Evolutionary conservation across 805 yeast genomes (phyloP).

Genomic region (Saccharomyces eubayanus): DNA sequence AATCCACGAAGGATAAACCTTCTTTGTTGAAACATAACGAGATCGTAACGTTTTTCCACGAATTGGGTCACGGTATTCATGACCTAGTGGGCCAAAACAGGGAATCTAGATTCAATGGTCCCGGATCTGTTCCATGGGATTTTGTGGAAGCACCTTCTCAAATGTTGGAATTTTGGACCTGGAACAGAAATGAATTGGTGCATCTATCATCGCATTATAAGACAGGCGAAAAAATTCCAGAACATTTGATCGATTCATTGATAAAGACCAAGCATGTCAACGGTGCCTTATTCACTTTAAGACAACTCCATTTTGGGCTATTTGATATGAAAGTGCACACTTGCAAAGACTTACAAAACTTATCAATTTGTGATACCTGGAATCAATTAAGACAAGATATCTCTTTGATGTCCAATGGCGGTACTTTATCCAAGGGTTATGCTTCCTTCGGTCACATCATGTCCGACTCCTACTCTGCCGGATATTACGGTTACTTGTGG

Average conservation of each 20-base stretch:
- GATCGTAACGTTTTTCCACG: constrained; percentile 81
- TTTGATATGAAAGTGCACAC: constrained; percentile 71
- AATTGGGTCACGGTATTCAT: constrained; percentile 84
- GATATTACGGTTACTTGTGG: constrained; percentile 82
- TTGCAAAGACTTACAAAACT: constrained; percentile 35
- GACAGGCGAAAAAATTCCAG: constrained; percentile 49
- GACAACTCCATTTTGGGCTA: constrained; percentile 71
- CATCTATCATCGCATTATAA: constrained; percentile 58
- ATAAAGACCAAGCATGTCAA: constrained; percentile 65
- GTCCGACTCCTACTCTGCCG: constrained; percentile 78
- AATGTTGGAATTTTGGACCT: constrained; percentile 81
- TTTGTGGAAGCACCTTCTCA: constrained; percentile 91
- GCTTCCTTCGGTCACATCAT: constrained; percentile 72
- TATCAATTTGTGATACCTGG: constrained; percentile 54
- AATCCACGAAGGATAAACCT: constrained; percentile 61
- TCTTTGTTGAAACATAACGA: constrained; percentile 69
- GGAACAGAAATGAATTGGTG: constrained; percentile 57
- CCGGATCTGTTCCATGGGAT: constrained; percentile 68
- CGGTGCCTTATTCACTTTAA: constrained; percentile 59
- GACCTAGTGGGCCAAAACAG: constrained; percentile 59
- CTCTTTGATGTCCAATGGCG: constrained; percentile 49
- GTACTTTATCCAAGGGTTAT: constrained; percentile 52
- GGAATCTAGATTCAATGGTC: constrained; percentile 63
- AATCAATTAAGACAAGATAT: constrained; percentile 57
- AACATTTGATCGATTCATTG: constrained; percentile 48